Evolutionary conservation across 305 asterid species (phyloP), one percentile per base, ranked within the genome.

Genomic region (Vinca major): DNA sequence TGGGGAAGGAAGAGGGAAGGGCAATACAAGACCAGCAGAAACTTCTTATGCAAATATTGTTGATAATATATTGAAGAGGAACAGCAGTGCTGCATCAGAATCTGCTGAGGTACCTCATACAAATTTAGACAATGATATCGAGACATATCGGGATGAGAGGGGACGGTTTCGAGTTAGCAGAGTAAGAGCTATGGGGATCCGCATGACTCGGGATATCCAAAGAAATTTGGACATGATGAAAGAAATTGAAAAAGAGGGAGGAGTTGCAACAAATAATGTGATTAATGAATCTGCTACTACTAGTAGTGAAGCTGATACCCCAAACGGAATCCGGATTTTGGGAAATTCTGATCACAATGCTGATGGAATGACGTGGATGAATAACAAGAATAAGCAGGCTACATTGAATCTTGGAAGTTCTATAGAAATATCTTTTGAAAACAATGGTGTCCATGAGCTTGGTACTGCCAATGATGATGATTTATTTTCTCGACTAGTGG

Each of bases 181-280:
- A 77, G 78, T 85, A 62, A 91, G 95, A 79, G 99, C 97, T 67
- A 82, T 91, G 80, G 99, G 99, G 75, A 84, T 94, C 68, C 90
- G 91, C 52, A 94, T 94, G 99, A 91, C 99, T 65, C 92, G 97
- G 37, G 99, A 91, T 83, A 70, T 94, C 66, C 98, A 94, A 71
- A 89, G 97, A 83, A 94, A 94, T 81, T 81, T 94, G 73, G 98
- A 91, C 79, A 75, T 94, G 80, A 94, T 91, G 89, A 94, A 86
- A 82, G 96, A 88, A 83, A 79, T 80, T 70, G 96, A 91, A 73
- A 75, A 80, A 73, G 95, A 81, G 71, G 82, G 71, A 43, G 75
- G 70, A 41, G 82, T 53, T 48, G 66, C 62, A 47, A 69, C 63
- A 39, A 63, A 73, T 71, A 73, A 72, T 57, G 75, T 57, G 36